Percentiles rank a stretch among this genome's conserved stretches.
These are phyloP conservation scores for Parachlorella kessleri DNA, from an alignment of 139 green algal species.

Conservation along the genomic window DNA sequence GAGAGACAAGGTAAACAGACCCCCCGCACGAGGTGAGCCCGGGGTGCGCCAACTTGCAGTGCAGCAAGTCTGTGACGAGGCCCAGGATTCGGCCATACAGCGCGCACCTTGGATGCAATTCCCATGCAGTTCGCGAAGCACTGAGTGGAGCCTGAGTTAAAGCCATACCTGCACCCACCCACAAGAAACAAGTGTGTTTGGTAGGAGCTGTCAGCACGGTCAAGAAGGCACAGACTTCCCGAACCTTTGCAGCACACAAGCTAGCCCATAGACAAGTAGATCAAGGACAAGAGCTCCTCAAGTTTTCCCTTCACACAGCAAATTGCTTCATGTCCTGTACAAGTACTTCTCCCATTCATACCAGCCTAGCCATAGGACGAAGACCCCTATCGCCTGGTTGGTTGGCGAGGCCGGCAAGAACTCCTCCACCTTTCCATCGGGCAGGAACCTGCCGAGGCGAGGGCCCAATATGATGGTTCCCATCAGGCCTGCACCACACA, in stretches of 20 bases:
- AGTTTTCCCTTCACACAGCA: too few relatives aligned
- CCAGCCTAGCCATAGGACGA: conserved; percentile 84
- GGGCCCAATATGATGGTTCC: conserved; percentile 60
- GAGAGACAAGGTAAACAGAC: too few relatives aligned
- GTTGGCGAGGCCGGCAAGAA: neutral
- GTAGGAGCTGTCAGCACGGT: neutral
- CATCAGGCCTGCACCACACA: conserved; percentile 45
- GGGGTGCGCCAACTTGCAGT: too few relatives aligned
- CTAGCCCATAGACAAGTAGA: neutral
- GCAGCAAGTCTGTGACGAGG: neutral
- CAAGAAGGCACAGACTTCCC: neutral
- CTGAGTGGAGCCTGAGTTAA: conserved; percentile 67
- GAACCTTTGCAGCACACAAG: neutral
- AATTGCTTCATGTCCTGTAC: too few relatives aligned
- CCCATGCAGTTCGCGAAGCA: conserved; percentile 33
- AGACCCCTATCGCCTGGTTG: conserved; percentile 54
- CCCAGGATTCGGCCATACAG: neutral
- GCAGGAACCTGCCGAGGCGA: conserved; percentile 58
- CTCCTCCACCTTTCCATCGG: conserved; percentile 17
- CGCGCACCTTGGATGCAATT: conserved; percentile 39
- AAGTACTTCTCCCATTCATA: neutral
- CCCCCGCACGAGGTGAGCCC: too few relatives aligned
- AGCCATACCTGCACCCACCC: conserved; percentile 67
- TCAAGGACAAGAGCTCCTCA: too few relatives aligned
- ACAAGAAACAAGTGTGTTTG: too few relatives aligned